These are phyloP conservation scores for Sarocladiaceae sp. DNA, from an alignment of 2,329 filamentous ascomycete species.

Conservation along the genomic window DNA sequence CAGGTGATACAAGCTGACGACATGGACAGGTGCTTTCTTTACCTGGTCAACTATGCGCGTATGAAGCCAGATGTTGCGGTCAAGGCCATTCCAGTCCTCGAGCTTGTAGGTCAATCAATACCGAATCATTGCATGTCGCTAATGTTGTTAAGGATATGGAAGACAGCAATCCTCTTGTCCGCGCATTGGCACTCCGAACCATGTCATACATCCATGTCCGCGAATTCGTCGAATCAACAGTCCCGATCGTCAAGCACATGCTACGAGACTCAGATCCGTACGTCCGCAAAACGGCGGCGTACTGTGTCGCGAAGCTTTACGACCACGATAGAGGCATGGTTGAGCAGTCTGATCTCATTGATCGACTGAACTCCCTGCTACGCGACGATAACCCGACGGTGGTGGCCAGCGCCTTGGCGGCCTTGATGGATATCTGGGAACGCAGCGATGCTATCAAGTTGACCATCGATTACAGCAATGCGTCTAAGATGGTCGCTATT, in stretches of 20 bases:
- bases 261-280: slow-evolving; percentile 88
- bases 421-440: slow-evolving; percentile 97
- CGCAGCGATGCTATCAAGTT: slow-evolving; percentile 95
- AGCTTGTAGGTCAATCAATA: slow-evolving; percentile 53
- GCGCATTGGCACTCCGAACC: slow-evolving; percentile 85
- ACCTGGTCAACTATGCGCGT: slow-evolving; percentile 92
- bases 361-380: slow-evolving; percentile 80
- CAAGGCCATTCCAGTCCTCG: slow-evolving; percentile 82
- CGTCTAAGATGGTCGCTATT: slow-evolving; percentile 96
- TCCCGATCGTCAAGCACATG: slow-evolving; percentile 75
- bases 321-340: slow-evolving; percentile 91
- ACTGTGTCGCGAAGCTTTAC: slow-evolving; percentile 95
- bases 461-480: slow-evolving; percentile 95
- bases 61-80: slow-evolving; percentile 91
- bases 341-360: slow-evolving; percentile 85
- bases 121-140: slow-evolving; percentile 10
- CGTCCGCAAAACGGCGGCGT: slow-evolving; percentile 93
- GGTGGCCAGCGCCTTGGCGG: slow-evolving; percentile 85
- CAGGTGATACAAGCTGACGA: slow-evolving; percentile 1
- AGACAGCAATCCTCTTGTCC: slow-evolving; percentile 84
- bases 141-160: slow-evolving; percentile 70
- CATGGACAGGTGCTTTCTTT: slow-evolving; percentile 82
- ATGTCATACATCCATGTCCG: slow-evolving; percentile 97
- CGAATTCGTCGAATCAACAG: slow-evolving; percentile 88
- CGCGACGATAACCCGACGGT: slow-evolving; percentile 97